phyloP scores from a whole-genome alignment of 345 rosid genomes.

The Linum lewisii region DNA sequence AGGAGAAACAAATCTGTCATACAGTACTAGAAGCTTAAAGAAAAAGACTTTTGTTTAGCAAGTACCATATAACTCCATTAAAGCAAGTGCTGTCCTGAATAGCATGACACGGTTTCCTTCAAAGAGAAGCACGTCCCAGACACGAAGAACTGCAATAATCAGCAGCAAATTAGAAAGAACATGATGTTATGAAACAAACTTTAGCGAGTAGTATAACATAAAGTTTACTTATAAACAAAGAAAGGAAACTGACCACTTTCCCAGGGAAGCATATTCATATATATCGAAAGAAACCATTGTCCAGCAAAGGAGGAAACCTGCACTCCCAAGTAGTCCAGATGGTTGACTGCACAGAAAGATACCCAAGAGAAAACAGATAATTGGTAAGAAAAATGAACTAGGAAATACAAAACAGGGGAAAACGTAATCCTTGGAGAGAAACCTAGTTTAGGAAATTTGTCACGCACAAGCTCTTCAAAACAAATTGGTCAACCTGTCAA shows the following conservation, averaged over 20 bases:
- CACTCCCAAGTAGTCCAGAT: slow-evolving; percentile 98
- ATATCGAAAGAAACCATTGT: slow-evolving; percentile 99
- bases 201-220: neutral
- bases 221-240: neutral
- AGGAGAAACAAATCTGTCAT: neutral
- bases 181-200: neutral
- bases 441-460: slow-evolving; percentile 98
- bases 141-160: slow-evolving; percentile 72
- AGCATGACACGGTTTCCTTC: slow-evolving; percentile 99
- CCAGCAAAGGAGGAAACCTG: slow-evolving; percentile 97
- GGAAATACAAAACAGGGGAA: neutral
- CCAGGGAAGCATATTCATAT: slow-evolving; percentile 99
- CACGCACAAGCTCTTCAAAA: slow-evolving; percentile 90
- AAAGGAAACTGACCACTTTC: slow-evolving; percentile 99
- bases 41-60: slow-evolving; percentile 23
- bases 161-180: slow-evolving; percentile 14
- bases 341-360: slow-evolving; percentile 62
- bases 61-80: slow-evolving; percentile 98
- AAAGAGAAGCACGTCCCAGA: slow-evolving; percentile 98
- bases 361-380: neutral
- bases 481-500: slow-evolving; percentile 92
- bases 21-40: too few species aligned
- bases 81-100: slow-evolving; percentile 85
- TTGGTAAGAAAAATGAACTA: neutral
- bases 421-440: slow-evolving; percentile 8